These are phyloP conservation scores for Lodderomyces pseudojiufengensis DNA, from an alignment of 1,139 yeast genomes.

Conservation along the genomic window DNA sequence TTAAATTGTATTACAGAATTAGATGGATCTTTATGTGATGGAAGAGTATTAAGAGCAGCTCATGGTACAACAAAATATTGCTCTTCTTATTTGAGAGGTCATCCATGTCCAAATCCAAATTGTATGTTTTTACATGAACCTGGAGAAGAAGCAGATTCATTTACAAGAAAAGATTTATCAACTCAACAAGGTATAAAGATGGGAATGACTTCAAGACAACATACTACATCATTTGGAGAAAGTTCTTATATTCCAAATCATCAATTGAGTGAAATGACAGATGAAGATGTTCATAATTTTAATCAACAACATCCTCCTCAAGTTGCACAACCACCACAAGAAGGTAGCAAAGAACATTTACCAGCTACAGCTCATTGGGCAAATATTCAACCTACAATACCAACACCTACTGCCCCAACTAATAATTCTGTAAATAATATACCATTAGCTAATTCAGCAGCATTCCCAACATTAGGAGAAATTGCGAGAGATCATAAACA, in stretches of 20 bases:
- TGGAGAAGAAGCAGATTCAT: conserved; percentile 98
- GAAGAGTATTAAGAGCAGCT: conserved; percentile 83
- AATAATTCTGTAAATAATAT: conserved; percentile 26
- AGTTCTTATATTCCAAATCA: conserved; percentile 4
- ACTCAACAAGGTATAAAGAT: conserved; percentile 72
- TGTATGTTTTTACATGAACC: conserved; percentile 99
- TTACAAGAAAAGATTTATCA: conserved; percentile 87
- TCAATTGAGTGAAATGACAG: conserved; percentile 4
- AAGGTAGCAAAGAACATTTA: conserved; percentile 23
- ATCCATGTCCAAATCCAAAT: conserved; percentile 96
- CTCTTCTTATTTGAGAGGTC: conserved; percentile 90
- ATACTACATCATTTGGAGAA: conserved; percentile 12
- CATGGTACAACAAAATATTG: conserved; percentile 99
- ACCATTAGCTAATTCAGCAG: conserved; percentile 49
- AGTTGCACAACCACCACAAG: conserved; percentile 2
- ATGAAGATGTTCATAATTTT: conserved; percentile 10
- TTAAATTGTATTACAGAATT: conserved; percentile 88
- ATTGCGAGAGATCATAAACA: conserved; percentile 46
- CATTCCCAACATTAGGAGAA: conserved; percentile 74
- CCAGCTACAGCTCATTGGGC: conserved; percentile 66
- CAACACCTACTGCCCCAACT: conserved; percentile 30
- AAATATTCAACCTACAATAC: conserved; percentile 26
- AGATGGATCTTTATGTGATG: conserved; percentile 93
- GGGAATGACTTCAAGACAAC: conserved; percentile 33
- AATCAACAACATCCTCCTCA: conserved; percentile 15